Evolutionary conservation across 176 grass and related monocot genomes (phyloP), one percentile per base, ranked within the genome.

Genomic region (Urochloa ruziziensis): DNA sequence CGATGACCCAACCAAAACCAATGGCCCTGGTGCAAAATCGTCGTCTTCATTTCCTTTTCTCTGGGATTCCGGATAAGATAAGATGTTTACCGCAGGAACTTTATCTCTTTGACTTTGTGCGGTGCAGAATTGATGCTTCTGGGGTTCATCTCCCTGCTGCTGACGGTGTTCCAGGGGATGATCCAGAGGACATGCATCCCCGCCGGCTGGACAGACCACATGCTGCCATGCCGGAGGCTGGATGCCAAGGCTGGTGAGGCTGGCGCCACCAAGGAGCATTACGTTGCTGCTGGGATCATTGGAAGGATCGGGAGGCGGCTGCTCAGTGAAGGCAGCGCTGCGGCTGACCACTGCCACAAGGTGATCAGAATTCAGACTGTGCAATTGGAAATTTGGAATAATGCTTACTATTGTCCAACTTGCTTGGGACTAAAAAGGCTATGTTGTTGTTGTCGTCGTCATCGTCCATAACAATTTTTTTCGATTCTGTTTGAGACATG

Each of bases 71-170:
- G 8, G 53, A 42, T 6, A 49, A 73, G 28, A 42, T 67, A 23
- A n/a, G 24, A 77, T 77, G 34, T 80, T 57, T 10, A 39, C 17
- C 19, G 8, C 47, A 43, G 40, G 15, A 56, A 80, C 46, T 21
- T 5, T 13, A 4, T 0, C 16, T 43, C 37, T 63, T 75, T 86
- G 14, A 70, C 9, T 29, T 76, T 66, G 18, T 37, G 78, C 17
- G n/a, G 34, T 91, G 83, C 87, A 94, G 96, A 98, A 73, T 74
- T 98, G 79, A 98, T 98, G 96, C 89, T 95, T 77, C 88, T 95
- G 12, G 96, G 96, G 21, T 98, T 98, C 85, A 95, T 98, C 79
- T 98, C 96, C 39, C 83, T 98, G 42, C 82, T 98, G 75, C 84
- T 98, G 19, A 98, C 92, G 80, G 96, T 98, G 68, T 90, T 89